These are phyloP conservation scores for Zoysia matrella DNA, from an alignment of 202 grass and related monocot species.

Conservation along the genomic window DNA sequence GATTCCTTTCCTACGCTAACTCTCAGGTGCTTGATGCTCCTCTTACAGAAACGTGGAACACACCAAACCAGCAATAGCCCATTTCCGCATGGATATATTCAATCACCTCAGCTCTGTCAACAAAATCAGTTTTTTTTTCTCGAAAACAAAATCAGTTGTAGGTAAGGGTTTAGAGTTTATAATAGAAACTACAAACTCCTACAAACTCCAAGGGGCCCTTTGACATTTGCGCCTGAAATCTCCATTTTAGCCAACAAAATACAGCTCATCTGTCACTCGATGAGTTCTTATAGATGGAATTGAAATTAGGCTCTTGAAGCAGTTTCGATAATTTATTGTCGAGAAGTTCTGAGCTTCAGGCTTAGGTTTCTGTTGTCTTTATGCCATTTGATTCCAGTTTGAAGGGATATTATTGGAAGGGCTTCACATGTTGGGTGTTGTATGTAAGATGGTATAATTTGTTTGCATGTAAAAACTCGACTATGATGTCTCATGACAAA, in stretches of 20 bases:
- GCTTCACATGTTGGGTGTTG: conserved; percentile 26
- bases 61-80: too few species aligned
- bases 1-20: too few species aligned
- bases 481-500: conserved; percentile 1
- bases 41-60: too few species aligned
- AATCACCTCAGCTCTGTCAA: too few species aligned
- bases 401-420: conserved; percentile 43
- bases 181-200: too few species aligned
- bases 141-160: too few species aligned
- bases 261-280: not conserved
- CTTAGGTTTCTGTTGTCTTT: not conserved
- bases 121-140: too few species aligned
- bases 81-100: too few species aligned
- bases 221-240: not conserved
- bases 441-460: conserved; percentile 20
- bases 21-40: too few species aligned
- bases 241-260: too few species aligned
- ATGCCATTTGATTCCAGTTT: conserved; percentile 21
- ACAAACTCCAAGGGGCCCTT: too few species aligned
- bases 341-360: conserved; percentile 24
- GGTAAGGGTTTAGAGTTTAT: too few species aligned
- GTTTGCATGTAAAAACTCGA: conserved; percentile 28
- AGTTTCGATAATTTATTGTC: conserved; percentile 1
- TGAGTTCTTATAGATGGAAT: conserved; percentile 18
- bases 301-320: conserved; percentile 31